Evolutionary conservation across 352 stramenopile species (phyloP), one percentile per base, ranked within the genome.

Genomic region (Pythium phragmitis): DNA sequence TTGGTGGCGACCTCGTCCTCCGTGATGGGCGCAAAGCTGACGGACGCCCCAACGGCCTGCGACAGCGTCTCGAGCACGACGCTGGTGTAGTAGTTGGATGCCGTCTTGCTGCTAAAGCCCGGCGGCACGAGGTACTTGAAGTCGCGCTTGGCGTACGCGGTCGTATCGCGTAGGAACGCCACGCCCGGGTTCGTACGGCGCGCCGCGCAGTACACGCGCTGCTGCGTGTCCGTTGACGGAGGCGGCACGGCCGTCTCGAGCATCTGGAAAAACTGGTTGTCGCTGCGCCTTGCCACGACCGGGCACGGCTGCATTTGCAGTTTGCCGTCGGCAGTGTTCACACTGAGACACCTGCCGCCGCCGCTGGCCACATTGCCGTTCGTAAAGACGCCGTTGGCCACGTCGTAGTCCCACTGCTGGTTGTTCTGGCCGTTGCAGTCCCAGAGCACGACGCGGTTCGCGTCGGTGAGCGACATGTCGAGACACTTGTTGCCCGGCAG

Each of bases 1-100:
- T 52, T 52, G 11, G 9, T 41, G n/a, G 52, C 39, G 26, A 61
- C 26, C 26, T 52, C 39, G n/a, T 7, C 42, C 42, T 61, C 54
- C 5, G 2, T 16, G 17, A 52, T 23, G 14, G 54, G 17, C 21
- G 14, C 26, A 41, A 14, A 42, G 6, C 21, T 23, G 17, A 30
- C 19, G 6, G 49, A 8, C 12, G 30, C 42, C 3, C 39, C 42
- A 2, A 61, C 7, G n/a, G 42, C 42, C 9, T 52, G 21, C 36
- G 54, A 64, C 30, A 68, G 21, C 13, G 42, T 68, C 39, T 68
- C 62, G 7, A 63, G 39, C n/a, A 68, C 62, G 28, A 68, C 54
- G 21, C 53, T 64, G 7, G 14, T 42, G 30, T 68, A 63, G 62
- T 68, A 68, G 26, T 48, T 63, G 47, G 53, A 64, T 17, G 46